Base-by-base conservation (phyloP, 1,139 yeast genomes). In the Yamadazyma blattariae region DNA sequence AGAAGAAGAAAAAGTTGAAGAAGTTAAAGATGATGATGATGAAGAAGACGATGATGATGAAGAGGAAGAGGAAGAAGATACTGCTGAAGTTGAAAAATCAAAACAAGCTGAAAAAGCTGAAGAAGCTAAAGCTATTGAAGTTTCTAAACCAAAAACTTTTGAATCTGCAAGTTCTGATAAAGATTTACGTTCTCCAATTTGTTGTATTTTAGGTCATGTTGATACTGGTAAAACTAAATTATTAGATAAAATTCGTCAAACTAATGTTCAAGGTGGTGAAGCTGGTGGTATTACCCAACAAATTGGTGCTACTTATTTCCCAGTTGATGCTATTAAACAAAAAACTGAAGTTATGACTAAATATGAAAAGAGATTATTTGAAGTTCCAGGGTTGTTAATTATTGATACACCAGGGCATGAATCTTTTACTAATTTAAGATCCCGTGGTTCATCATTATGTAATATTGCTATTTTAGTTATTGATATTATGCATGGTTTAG, bases 211-310 rank as follows among this genome's bases (percentile, higher is more conserved):
- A 64, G 99, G 99, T 59, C 99, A 92, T 71, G 99, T 92, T 63
- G 99, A 92, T 75, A 92, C 98, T 39, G 98, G 99, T 81, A 94
- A 92, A 67, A 92, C 98, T 45, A 92, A 92, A 61, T 77, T 92
- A 48, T 75, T 92, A 59, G 99, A 92, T 60, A 94, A 92, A 65
- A 82, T 92, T 49, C 94, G 99, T 71, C 97, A 92, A 72, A 94
- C 97, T 32, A 92, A 92, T 55, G 99, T 92, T 42, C 99, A 92
- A 73, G 98, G 97, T 62, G 99, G 98, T 59, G 99, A 92, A 71
- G 99, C 98, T 38, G 99, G 99, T 73, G 99, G 99, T 74, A 94
- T 92, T 59, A 92, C 99, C 48, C 99, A 92, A 76, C 99, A 92
- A 67, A 92, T 92, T 59, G 99, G 99, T 79, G 99, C 99, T 35